Conservation (phyloP, 2,329 filamentous ascomycete species). For the Calonectria honghensis region DNA sequence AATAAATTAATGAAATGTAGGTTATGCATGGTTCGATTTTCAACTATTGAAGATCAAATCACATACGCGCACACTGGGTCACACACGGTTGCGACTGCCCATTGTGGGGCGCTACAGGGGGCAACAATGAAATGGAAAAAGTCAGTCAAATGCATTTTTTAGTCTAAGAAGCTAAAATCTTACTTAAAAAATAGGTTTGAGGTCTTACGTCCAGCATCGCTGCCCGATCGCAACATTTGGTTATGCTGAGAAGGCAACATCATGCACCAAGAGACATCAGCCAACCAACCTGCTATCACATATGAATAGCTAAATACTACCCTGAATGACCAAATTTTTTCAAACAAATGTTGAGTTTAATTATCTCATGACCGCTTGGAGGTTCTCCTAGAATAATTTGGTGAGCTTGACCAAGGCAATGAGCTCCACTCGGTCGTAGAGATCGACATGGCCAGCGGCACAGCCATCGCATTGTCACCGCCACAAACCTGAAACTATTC, state of each 20-base stretch:
- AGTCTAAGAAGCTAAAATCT: not conserved
- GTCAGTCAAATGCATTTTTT: not conserved
- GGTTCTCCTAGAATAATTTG: constrained; percentile 48
- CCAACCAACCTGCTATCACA: not conserved
- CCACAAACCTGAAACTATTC: too few relatives aligned
- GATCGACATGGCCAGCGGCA: constrained; percentile 58
- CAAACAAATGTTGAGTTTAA: too few relatives aligned
- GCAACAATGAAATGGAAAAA: not conserved
- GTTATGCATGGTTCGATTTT: too few relatives aligned
- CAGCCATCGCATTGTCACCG: too few relatives aligned
- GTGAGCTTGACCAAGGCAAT: constrained; percentile 59
- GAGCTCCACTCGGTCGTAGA: constrained; percentile 61
- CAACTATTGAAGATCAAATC: not conserved
- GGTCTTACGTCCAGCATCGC: not conserved
- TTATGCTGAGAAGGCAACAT: not conserved
- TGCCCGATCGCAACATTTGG: not conserved
- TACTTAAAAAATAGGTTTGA: not conserved
- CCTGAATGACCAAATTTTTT: too few relatives aligned
- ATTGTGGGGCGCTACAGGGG: not conserved
- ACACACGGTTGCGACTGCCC: not conserved
- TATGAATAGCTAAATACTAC: not conserved
- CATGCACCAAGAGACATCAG: not conserved
- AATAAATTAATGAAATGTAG: not conserved
- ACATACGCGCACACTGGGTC: not conserved
- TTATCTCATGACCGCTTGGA: not conserved